Percentiles rank a stretch among this genome's conserved stretches.
Conservation (phyloP, 2,329 filamentous ascomycete genomes). For the Colletotrichum melonis region DNA sequence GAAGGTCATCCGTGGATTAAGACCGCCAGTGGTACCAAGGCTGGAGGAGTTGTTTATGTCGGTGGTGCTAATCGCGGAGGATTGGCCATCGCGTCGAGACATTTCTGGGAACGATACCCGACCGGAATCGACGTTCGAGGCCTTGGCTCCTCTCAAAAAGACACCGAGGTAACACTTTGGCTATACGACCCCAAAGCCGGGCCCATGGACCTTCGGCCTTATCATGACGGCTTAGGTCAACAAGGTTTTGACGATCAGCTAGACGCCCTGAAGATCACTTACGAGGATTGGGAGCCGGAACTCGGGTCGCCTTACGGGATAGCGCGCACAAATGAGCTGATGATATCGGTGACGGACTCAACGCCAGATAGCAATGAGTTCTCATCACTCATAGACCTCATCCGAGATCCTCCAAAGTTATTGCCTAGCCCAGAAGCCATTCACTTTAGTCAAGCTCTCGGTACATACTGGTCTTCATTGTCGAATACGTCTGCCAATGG, state of each 20-base stretch:
- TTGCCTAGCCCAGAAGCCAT: not conserved
- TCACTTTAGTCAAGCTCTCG: not conserved
- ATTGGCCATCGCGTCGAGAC: not conserved
- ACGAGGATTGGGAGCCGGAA: not conserved
- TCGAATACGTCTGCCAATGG: not conserved
- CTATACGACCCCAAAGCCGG: not conserved
- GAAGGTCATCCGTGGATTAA: not conserved
- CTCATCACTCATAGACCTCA: not conserved
- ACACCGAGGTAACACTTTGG: not conserved
- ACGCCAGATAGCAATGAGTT: not conserved
- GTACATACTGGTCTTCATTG: not conserved
- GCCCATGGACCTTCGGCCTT: not conserved
- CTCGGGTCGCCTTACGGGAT: not conserved
- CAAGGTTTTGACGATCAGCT: not conserved
- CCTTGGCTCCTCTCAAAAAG: not conserved
- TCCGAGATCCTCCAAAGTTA: not conserved
- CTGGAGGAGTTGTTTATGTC: not conserved
- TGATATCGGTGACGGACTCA: not conserved
- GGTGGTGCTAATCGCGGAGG: not conserved
- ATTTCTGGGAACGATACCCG: not conserved
- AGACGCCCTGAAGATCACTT: not conserved
- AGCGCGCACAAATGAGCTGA: not conserved
- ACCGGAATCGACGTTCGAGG: not conserved
- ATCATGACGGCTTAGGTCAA: not conserved
- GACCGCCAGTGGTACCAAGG: not conserved